phyloP scores from a whole-genome alignment of 345 rosid genomes.

The Kandelia obovata region DNA sequence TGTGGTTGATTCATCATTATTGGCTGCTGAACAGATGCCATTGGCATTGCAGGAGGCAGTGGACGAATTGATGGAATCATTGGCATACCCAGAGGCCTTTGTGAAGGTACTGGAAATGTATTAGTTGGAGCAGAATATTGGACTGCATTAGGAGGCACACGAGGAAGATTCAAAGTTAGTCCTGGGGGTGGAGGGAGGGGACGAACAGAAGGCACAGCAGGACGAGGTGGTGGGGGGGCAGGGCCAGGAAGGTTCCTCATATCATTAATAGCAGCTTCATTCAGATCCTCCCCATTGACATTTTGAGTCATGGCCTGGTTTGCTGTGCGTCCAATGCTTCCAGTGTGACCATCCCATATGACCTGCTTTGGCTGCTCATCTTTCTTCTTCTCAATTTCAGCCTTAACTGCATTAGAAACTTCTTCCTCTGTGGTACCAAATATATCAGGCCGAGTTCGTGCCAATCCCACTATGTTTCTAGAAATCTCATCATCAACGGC shows the following conservation, averaged over 20 bases:
- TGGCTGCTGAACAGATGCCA: slow-evolving; percentile 55
- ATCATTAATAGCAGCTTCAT: slow-evolving; percentile 38
- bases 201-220: slow-evolving; percentile 55
- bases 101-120: slow-evolving; percentile 45
- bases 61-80: slow-evolving; percentile 58
- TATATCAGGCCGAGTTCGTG: slow-evolving; percentile 85
- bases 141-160: slow-evolving; percentile 50
- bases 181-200: slow-evolving; percentile 88
- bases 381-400: slow-evolving; percentile 89
- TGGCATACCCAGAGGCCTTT: slow-evolving; percentile 62
- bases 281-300: slow-evolving; percentile 53
- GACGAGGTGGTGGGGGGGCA: slow-evolving; percentile 79
- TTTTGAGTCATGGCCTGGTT: slow-evolving; percentile 78
- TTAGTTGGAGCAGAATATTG: slow-evolving; percentile 44
- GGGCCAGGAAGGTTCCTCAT: slow-evolving; percentile 71
- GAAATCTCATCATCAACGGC: slow-evolving; percentile 93
- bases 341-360: slow-evolving; percentile 93
- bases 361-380: slow-evolving; percentile 92
- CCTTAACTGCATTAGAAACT: slow-evolving; percentile 91
- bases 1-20: slow-evolving; percentile 61
- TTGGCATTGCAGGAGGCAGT: slow-evolving; percentile 51
- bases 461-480: slow-evolving; percentile 80
- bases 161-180: slow-evolving; percentile 74
- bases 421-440: slow-evolving; percentile 95
- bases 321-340: slow-evolving; percentile 90